A percentile compares a stretch with the other conserved stretches of the same genome.
phyloP scores from a whole-genome alignment of 2,329 filamentous ascomycete species.

The Sporothrix sp. region DNA sequence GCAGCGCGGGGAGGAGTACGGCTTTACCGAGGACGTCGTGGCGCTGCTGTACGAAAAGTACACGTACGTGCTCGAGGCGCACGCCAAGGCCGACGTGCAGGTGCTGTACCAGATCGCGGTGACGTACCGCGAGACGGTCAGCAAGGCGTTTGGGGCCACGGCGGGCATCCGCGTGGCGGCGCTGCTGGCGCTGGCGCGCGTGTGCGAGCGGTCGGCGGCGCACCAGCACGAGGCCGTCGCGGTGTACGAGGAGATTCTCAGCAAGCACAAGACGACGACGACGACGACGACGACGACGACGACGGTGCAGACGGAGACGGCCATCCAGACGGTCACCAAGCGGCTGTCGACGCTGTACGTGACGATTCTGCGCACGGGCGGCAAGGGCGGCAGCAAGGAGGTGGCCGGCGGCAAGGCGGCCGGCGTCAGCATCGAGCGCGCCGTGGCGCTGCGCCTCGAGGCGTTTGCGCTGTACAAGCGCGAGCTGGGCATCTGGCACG shows the following conservation, averaged over 20 bases:
- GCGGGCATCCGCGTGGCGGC: slow-evolving; percentile 25
- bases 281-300: slow-evolving; percentile 30
- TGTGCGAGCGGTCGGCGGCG: slow-evolving; percentile 35
- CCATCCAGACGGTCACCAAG: slow-evolving; percentile 37
- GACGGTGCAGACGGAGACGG: slow-evolving; percentile 26
- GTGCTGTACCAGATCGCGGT: slow-evolving; percentile 36
- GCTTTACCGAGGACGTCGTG: slow-evolving; percentile 33
- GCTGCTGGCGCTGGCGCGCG: slow-evolving; percentile 31
- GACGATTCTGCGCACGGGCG: slow-evolving; percentile 30
- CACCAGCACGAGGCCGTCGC: slow-evolving; percentile 35
- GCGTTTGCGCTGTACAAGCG: slow-evolving; percentile 33
- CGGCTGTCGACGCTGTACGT: slow-evolving; percentile 39
- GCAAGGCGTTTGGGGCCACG: slow-evolving; percentile 27
- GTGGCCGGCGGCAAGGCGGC: slow-evolving; percentile 23
- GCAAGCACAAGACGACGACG: slow-evolving; percentile 27
- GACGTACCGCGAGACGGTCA: slow-evolving; percentile 38
- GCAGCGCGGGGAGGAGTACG: slow-evolving; percentile 25
- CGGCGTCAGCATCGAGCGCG: slow-evolving; percentile 27
- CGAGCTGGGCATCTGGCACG: slow-evolving; percentile 36
- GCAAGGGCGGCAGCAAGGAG: slow-evolving; percentile 22
- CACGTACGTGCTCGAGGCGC: slow-evolving; percentile 35
- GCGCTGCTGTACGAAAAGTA: slow-evolving; percentile 39
- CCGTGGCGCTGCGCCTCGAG: slow-evolving; percentile 31
- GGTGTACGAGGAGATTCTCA: slow-evolving; percentile 38
- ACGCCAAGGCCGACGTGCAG: slow-evolving; percentile 33